Percentiles rank a stretch among this genome's conserved stretches.
These are phyloP conservation scores for Cordyceps javanica DNA, from an alignment of 2,329 filamentous ascomycete genomes.

Conservation along the genomic window DNA sequence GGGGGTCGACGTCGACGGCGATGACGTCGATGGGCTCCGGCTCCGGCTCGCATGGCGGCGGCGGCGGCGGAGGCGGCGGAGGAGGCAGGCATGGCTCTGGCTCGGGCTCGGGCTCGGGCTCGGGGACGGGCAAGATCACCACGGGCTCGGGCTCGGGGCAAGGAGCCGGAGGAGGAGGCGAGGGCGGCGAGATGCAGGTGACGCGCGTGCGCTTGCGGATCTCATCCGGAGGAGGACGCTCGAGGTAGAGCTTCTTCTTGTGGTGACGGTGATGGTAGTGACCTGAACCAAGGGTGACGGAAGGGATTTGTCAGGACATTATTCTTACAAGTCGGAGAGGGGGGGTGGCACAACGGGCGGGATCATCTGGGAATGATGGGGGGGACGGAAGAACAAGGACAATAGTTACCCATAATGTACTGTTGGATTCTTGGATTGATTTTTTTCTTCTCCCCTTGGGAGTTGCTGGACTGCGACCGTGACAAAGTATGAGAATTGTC, in stretches of 20 bases:
- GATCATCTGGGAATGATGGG: not conserved
- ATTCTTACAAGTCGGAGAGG: no score
- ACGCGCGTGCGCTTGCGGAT: conserved; percentile 29
- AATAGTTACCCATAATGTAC: conserved; percentile 21
- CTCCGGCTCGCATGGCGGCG: conserved; percentile 18
- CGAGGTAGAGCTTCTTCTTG: conserved; percentile 39
- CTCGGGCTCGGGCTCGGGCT: conserved; percentile 16
- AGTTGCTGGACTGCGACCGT: not conserved
- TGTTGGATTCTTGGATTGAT: not conserved
- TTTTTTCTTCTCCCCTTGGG: no score
- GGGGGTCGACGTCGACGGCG: conserved; percentile 30
- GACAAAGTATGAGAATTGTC: not conserved
- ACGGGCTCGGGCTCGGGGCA: conserved; percentile 12
- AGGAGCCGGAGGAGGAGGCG: conserved; percentile 24
- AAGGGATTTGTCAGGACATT: no score
- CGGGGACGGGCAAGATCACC: conserved; percentile 18
- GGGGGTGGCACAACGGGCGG: no score
- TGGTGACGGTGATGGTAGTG: conserved; percentile 11
- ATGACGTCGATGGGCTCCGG: conserved; percentile 33
- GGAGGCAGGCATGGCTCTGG: conserved; percentile 17
- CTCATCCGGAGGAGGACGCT: conserved; percentile 33
- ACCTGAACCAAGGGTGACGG: not conserved
- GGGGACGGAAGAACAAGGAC: no score
- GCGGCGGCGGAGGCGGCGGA: conserved; percentile 18
- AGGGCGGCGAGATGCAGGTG: conserved; percentile 33